These are phyloP conservation scores for Apiospora sp. DNA, from an alignment of 2,329 filamentous ascomycete species.

Conservation along the genomic window DNA sequence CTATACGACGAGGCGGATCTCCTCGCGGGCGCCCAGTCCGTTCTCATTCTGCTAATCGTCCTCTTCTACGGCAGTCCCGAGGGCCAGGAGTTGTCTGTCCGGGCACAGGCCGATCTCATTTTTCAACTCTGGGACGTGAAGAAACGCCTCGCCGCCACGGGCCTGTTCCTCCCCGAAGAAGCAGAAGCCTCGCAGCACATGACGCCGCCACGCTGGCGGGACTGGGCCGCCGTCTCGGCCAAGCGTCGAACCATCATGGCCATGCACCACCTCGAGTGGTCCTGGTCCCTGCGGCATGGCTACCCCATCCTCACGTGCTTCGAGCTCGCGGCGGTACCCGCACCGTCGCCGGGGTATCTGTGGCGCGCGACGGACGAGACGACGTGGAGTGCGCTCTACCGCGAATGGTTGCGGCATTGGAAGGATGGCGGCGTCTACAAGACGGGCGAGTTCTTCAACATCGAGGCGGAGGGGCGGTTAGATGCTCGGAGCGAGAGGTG, in stretches of 20 bases:
- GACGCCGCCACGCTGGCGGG: conserved; percentile 29
- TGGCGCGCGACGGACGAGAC: conserved; percentile 28
- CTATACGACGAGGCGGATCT: background rate
- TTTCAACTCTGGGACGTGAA: conserved; percentile 32
- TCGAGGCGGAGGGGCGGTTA: conserved; percentile 23
- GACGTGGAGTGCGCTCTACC: conserved; percentile 26
- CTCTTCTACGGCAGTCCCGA: background rate
- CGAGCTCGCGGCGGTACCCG: conserved; percentile 32
- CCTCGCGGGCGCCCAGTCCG: background rate
- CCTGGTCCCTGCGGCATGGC: conserved; percentile 31
- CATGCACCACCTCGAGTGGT: conserved; percentile 33
- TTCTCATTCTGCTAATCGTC: background rate
- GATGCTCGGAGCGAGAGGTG: conserved; percentile 30
- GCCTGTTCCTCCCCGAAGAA: conserved; percentile 27
- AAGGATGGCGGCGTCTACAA: conserved; percentile 28
- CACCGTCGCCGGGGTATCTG: conserved; percentile 28
- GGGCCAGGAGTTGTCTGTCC: background rate
- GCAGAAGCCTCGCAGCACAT: conserved; percentile 24
- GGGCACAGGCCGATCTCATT: conserved; percentile 25
- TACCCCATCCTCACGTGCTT: conserved; percentile 33
- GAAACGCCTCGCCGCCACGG: conserved; percentile 27
- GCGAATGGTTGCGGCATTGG: conserved; percentile 30
- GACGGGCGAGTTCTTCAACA: conserved; percentile 31
- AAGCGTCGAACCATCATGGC: conserved; percentile 32
- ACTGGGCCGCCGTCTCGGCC: conserved; percentile 31